Base-by-base conservation (phyloP, 2,329 filamentous ascomycete genomes). In the Cercospora brassicicola region DNA sequence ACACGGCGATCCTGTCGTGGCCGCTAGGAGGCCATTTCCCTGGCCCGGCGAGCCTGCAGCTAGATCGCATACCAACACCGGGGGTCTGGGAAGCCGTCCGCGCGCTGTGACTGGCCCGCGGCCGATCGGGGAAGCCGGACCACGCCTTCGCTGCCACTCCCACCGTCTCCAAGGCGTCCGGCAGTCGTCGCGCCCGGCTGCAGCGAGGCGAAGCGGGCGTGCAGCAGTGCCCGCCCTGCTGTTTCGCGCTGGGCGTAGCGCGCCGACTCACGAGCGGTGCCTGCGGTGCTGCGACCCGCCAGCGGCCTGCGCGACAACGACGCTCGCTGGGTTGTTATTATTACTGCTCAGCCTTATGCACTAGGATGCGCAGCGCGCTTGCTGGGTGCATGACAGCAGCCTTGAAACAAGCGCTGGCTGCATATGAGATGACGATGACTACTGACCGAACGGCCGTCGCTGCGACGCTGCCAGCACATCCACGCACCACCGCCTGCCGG, bases 181-280 rank as follows among this genome's bases (percentile, higher is more conserved):
- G 67, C 67, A 68, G 53, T 67, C 65, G 36, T 23, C 28, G 55
- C 53, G 55, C 45, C 66, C 39, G 56, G 63, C 60, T 61, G 66
- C 61, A 63, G 62, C 68, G 64, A 66, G 66, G 66, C 69, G 66
- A 65, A 65, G 69, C 66, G 63, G 66, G 18, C 63, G 60, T 64
- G 67, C 66, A 67, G 65, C 26, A 59, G 65, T 28, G 30, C 39
- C n/a, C 23, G 28, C 23, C n/a, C 45, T 31, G 33, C 11, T 26
- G 60, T 33, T 62, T 62, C 60, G 60, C 51, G 18, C 42, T 20
- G 15, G 20, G 45, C 45, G 45, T 51, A 23, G 45, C 53, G 53
- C 33, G 26, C 39, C 33, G 36, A 62, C 36, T 42, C 33, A 30
- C 33, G 26, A 57, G 62, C 64, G 64, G 59, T 56, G 64, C 64